A percentile compares a stretch with the other conserved stretches of the same genome.
These are phyloP conservation scores for Psidium friedrichsthalianum DNA, from an alignment of 345 rosid genomes.

Conservation along the genomic window DNA sequence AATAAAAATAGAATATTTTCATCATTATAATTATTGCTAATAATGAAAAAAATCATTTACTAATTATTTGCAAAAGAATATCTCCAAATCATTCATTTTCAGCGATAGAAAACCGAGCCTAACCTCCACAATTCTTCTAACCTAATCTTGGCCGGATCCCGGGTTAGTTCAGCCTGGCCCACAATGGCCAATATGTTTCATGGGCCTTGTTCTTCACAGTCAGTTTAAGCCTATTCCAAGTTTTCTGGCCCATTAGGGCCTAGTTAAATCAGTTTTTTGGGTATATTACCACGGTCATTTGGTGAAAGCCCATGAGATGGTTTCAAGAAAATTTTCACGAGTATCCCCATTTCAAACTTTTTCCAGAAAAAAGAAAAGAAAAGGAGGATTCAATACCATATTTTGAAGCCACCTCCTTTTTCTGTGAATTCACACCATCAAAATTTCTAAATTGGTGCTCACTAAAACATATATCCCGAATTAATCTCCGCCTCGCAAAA, in stretches of 20 bases:
- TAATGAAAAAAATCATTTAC: too few species aligned
- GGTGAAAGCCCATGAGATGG: background rate
- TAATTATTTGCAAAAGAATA: too few species aligned
- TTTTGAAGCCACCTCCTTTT: background rate
- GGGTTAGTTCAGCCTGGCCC: background rate
- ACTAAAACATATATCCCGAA: background rate
- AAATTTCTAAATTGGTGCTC: fast-evolving
- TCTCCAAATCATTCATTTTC: too few species aligned
- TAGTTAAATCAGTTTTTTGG: background rate
- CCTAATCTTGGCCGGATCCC: background rate
- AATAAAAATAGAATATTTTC: too few species aligned
- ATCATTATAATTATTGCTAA: too few species aligned
- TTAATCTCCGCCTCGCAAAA: background rate
- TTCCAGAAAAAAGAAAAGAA: background rate
- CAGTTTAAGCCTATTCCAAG: background rate
- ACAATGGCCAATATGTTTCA: background rate
- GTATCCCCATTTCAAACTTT: background rate
- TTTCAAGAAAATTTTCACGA: background rate
- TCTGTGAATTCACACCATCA: background rate
- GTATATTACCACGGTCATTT: background rate
- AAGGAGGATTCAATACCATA: background rate
- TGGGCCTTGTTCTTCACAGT: background rate
- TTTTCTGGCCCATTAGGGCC: background rate
- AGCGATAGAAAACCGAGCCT: too few species aligned
- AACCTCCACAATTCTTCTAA: too few species aligned